Conservation (phyloP, 352 stramenopile species). For the Plasmopara halstedii region DNA sequence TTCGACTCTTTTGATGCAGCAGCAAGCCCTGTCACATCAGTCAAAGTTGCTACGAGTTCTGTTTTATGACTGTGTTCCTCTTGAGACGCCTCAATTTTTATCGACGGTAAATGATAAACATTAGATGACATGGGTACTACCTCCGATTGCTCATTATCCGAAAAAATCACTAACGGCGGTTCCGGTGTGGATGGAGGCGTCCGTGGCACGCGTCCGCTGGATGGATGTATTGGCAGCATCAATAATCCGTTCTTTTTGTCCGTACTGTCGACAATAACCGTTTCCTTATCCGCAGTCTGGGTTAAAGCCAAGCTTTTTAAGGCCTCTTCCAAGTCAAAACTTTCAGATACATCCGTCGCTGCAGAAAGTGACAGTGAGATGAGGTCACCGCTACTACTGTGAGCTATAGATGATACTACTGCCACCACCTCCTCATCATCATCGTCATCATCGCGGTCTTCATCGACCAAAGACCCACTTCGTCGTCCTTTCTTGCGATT, state of each 20-base stretch:
- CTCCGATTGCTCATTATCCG: conserved; percentile 16
- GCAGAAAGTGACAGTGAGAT: conserved; percentile 36
- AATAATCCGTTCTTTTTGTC: conserved; percentile 12
- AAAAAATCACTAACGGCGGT: conserved; percentile 15
- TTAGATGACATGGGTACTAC: conserved; percentile 9
- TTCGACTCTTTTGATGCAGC: neutral
- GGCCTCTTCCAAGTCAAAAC: conserved; percentile 7
- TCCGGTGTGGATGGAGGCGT: conserved; percentile 18
- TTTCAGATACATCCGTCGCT: conserved; percentile 11
- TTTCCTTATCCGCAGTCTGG: neutral
- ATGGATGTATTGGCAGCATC: conserved; percentile 13
- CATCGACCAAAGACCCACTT: neutral
- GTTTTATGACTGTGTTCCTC: neutral
- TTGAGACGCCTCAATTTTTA: neutral
- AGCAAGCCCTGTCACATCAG: neutral
- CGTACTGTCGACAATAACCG: too few species aligned
- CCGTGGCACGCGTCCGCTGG: conserved; percentile 15
- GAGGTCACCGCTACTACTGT: conserved; percentile 18
- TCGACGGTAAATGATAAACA: conserved; percentile 3
- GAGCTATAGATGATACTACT: neutral
- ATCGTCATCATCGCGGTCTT: conserved; percentile 1
- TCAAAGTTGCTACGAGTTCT: neutral
- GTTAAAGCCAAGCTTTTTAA: conserved; percentile 12
- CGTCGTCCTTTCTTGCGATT: conserved; percentile 19
- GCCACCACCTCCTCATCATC: conserved; percentile 2